Evolutionary conservation across 1,284 basidiomycete species (phyloP).

Genomic region (Cystobasidium pallidum): DNA sequence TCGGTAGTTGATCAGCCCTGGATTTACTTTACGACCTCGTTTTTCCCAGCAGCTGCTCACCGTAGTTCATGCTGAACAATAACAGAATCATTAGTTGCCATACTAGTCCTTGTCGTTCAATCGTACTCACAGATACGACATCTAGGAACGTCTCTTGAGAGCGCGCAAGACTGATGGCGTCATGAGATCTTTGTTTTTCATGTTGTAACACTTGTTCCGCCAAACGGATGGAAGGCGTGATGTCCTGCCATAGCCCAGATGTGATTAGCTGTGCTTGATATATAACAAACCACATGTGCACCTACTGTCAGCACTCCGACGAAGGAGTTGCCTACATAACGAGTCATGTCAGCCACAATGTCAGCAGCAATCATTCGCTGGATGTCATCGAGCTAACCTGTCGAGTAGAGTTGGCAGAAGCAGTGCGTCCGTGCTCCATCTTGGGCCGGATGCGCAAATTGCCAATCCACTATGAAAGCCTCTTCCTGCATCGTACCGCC

Average conservation of each 20-base stretch:
- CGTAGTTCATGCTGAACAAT: conserved; percentile 29
- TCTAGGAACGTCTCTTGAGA: conserved; percentile 39
- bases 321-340: conserved; percentile 25
- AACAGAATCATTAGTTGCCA: too few relatives aligned
- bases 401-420: conserved; percentile 22
- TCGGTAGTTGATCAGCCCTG: too few relatives aligned
- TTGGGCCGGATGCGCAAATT: not conserved
- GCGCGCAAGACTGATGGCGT: conserved; percentile 34
- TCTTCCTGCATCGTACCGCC: not conserved
- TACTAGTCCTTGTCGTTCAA: too few relatives aligned
- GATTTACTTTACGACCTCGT: too few relatives aligned
- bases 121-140: conserved; percentile 27
- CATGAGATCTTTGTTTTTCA: conserved; percentile 32
- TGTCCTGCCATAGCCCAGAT: conserved; percentile 31
- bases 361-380: not conserved
- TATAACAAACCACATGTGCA: not conserved
- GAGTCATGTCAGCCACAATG: not conserved
- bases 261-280: too few relatives aligned
- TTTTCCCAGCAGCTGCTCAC: too few relatives aligned
- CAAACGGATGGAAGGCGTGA: conserved; percentile 24
- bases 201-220: conserved; percentile 25
- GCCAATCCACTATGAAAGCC: conserved; percentile 16
- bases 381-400: conserved; percentile 2
- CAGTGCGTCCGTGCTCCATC: conserved; percentile 7
- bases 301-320: conserved; percentile 33